Evolutionary conservation across 352 stramenopile species (phyloP), one percentile per base, ranked within the genome.

Genomic region (Peronospora destructor): DNA sequence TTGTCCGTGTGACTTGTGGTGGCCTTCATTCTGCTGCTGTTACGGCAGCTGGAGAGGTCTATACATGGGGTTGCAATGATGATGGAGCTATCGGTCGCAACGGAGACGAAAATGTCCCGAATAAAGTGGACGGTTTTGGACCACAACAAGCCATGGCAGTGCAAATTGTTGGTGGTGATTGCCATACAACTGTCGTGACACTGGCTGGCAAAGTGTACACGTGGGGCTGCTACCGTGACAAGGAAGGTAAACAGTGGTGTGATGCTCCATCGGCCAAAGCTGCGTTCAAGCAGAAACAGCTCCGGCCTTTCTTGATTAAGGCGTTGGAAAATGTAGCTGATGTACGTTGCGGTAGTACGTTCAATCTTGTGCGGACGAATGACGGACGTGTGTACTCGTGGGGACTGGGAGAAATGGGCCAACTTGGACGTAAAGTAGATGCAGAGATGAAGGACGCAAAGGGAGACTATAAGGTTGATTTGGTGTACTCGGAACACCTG

Each of bases 151-250:
- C 56, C 8, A 53, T 52, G 6, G 74, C 72, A 1, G 58, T 89
- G n/a, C 66, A 87, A 49, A 66, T 97, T 28, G 82, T 82, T 9
- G 91, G 90, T 11, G 96, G 96, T n/a, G 95, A 98, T 50, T 96
- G 79, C 44, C 95, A 98, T 66, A 97, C 87, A 14, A 56, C 96
- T 0, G 87, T 94, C 6, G 61, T 98, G 21, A 87, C 78, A 19
- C 52, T 87, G 1, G 64, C 71, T 2, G 96, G 96, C 2, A 83
- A 88, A 17, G 90, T 98, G 8, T 98, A 86, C 60, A 80, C 89
- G 9, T 98, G 91, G 89, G 96, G 96, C 35, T 89, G 71, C 48
- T 98, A 97, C 76, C 97, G 97, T 50, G 94, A 98, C 74, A 97
- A 97, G 70, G 91, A 98, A 65, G 92, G 91, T 38, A 95, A 96